phyloP scores from a whole-genome alignment of 495 filamentous ascomycete genomes.

The Penicillium bialowiezense region DNA sequence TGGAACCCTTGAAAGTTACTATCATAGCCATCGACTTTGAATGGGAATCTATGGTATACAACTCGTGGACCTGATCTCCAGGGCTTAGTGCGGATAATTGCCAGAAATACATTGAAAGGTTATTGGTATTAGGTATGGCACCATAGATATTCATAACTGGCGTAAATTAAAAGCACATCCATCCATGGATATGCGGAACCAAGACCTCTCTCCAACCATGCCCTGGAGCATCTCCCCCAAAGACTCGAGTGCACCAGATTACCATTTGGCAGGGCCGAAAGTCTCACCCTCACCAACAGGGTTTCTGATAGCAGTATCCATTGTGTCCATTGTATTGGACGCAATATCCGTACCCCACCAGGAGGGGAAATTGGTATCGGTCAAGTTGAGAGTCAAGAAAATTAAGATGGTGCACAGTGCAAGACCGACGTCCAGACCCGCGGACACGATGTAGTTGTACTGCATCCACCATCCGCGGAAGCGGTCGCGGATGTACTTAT shows the following conservation, averaged over 20 bases:
- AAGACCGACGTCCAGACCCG: conserved; percentile 67
- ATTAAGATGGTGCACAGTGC: conserved; percentile 65
- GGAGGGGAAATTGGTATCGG: conserved; percentile 46
- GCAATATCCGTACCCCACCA: conserved; percentile 67
- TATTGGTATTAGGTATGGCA: background rate
- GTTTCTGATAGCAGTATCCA: conserved; percentile 34
- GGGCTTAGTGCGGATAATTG: too few relatives aligned
- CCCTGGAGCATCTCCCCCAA: too few relatives aligned
- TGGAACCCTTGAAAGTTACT: too few relatives aligned
- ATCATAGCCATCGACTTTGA: too few relatives aligned
- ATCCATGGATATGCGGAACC: too few relatives aligned
- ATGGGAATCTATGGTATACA: too few relatives aligned
- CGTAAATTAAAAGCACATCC: background rate
- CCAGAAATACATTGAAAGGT: too few relatives aligned
- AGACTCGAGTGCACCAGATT: too few relatives aligned
- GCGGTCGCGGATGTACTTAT: conserved; percentile 59
- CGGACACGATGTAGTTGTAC: conserved; percentile 76
- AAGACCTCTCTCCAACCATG: too few relatives aligned
- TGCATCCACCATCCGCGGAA: conserved; percentile 72
- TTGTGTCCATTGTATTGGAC: conserved; percentile 42
- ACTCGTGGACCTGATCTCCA: too few relatives aligned
- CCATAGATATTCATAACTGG: conserved; percentile 1
- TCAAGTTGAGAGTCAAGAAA: conserved; percentile 63
- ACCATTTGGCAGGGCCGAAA: conserved; percentile 59
- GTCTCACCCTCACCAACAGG: conserved; percentile 42